Evolutionary conservation across 371 early-diverging fungal genomes (phyloP).

Genomic region (Lichtheimia hyalospora): DNA sequence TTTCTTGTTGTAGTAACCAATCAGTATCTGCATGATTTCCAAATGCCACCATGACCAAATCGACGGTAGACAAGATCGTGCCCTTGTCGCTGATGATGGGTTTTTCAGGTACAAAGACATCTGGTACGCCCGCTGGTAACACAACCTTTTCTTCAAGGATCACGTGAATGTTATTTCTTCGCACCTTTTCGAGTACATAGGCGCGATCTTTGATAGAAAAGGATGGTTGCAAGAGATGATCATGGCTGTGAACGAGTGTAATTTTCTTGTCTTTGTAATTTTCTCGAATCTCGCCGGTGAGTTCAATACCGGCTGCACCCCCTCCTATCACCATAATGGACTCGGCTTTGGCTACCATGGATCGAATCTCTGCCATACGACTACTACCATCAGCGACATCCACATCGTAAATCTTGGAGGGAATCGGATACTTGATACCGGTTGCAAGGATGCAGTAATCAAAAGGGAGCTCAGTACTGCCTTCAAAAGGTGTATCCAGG

Average conservation of each 20-base stretch:
- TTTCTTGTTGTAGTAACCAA: conserved; percentile 22
- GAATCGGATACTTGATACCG: conserved; percentile 25
- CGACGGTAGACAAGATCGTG: conserved; percentile 31
- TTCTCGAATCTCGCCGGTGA: conserved; percentile 54
- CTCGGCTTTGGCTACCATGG: conserved; percentile 33
- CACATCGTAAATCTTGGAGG: conserved; percentile 13
- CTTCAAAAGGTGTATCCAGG: conserved; percentile 17
- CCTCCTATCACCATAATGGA: conserved; percentile 57
- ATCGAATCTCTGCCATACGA: conserved; percentile 25
- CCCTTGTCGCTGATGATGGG: conserved; percentile 34
- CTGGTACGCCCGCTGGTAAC: background rate
- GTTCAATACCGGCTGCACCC: conserved; percentile 58
- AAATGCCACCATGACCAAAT: conserved; percentile 53
- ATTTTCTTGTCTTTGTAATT: conserved; percentile 43
- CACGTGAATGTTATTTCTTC: conserved; percentile 37
- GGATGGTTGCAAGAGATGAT: conserved; percentile 13
- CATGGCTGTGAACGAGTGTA: conserved; percentile 43
- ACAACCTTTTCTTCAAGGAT: conserved; percentile 49
- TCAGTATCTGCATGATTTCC: conserved; percentile 33
- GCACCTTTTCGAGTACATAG: conserved; percentile 23
- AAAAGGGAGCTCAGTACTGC: conserved; percentile 8
- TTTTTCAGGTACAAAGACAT: conserved; percentile 9
- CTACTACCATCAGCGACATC: conserved; percentile 24
- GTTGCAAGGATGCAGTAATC: conserved; percentile 24
- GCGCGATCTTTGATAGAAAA: conserved; percentile 26